phyloP scores from a whole-genome alignment of 352 stramenopile species.

The Thalassiosira delicatula region DNA sequence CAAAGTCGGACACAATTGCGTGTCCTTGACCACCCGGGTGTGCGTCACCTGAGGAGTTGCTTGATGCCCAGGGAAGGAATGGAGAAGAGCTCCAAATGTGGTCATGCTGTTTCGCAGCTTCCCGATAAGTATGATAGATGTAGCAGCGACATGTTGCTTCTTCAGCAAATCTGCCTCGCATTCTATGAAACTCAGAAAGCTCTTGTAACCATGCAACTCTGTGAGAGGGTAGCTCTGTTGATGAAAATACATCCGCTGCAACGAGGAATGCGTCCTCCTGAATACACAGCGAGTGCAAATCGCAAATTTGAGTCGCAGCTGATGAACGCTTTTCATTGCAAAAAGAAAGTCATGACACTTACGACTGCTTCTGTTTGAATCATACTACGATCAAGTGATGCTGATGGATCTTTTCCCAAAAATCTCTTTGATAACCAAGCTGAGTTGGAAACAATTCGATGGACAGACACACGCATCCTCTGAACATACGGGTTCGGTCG shows the following conservation, averaged over 20 bases:
- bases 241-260: constrained; percentile 84
- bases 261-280: constrained; percentile 82
- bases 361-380: constrained; percentile 72
- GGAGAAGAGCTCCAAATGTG: constrained; percentile 82
- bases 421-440: constrained; percentile 82
- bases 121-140: constrained; percentile 82
- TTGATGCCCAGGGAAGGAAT: constrained; percentile 83
- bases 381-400: constrained; percentile 57
- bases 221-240: constrained; percentile 83
- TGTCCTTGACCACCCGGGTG: constrained; percentile 72
- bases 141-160: constrained; percentile 83
- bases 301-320: neutral
- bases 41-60: constrained; percentile 61
- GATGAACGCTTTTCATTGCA: neutral
- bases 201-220: constrained; percentile 82
- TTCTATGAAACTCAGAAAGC: constrained; percentile 83
- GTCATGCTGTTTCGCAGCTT: constrained; percentile 77
- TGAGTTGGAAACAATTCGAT: constrained; percentile 82
- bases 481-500: constrained; percentile 73
- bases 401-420: constrained; percentile 75
- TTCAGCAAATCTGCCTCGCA: constrained; percentile 80
- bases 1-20: constrained; percentile 61
- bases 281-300: constrained; percentile 4
- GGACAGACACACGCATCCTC: constrained; percentile 76
- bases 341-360: constrained; percentile 7